Conservation (phyloP, 2,329 filamentous ascomycete species). For the Phoma sp. region DNA sequence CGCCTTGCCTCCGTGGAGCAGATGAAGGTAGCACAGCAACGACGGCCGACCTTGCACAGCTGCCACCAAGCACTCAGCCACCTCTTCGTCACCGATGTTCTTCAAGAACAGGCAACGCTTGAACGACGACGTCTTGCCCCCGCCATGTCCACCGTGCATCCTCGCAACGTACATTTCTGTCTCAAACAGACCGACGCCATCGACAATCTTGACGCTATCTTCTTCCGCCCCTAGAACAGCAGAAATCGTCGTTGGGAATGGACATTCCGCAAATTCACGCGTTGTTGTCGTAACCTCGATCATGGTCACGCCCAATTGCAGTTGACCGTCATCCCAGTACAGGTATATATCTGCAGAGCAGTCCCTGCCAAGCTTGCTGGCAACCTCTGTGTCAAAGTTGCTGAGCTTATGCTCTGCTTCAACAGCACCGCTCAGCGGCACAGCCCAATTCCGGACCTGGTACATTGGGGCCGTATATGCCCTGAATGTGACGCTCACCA, state of each 20-base stretch:
- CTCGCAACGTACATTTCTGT: slow-evolving; percentile 65
- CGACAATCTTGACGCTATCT: slow-evolving; percentile 45
- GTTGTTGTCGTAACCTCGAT: slow-evolving; percentile 50
- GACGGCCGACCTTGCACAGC: slow-evolving; percentile 60
- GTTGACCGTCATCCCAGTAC: slow-evolving; percentile 54
- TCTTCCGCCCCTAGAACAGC: slow-evolving; percentile 46
- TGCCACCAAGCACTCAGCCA: slow-evolving; percentile 50
- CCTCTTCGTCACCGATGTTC: slow-evolving; percentile 46
- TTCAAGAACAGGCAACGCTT: slow-evolving; percentile 69
- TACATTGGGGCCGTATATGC: slow-evolving; percentile 54
- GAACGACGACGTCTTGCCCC: slow-evolving; percentile 68
- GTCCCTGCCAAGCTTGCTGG: slow-evolving; percentile 50
- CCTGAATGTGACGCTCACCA: slow-evolving; percentile 61
- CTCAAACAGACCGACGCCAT: slow-evolving; percentile 62
- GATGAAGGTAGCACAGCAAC: slow-evolving; percentile 66
- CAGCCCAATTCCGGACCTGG: slow-evolving; percentile 35
- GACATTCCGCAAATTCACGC: slow-evolving; percentile 8
- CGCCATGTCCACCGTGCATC: slow-evolving; percentile 65
- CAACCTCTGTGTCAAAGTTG: slow-evolving; percentile 51
- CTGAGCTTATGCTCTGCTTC: slow-evolving; percentile 49
- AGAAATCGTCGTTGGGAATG: slow-evolving; percentile 11
- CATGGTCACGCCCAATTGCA: slow-evolving; percentile 61
- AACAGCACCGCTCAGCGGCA: slow-evolving; percentile 30
- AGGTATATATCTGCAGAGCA: slow-evolving; percentile 64
- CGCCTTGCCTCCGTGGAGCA: slow-evolving; percentile 65